Evolutionary conservation across 2,329 filamentous ascomycete genomes (phyloP), one percentile per base, ranked within the genome.

Genomic region (Ophidiomyces ophidiicola): DNA sequence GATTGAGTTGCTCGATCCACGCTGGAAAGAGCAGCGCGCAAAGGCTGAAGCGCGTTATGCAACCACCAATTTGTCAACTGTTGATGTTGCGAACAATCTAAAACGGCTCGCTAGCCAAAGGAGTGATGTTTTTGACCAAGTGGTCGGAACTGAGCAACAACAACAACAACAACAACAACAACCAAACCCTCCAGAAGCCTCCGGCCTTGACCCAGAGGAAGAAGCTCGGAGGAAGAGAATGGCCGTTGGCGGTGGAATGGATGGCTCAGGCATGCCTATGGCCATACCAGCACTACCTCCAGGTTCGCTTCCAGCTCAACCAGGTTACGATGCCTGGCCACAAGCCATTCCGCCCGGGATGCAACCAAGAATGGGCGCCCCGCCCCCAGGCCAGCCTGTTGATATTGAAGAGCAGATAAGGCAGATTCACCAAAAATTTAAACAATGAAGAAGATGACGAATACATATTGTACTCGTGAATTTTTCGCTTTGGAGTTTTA

Each of bases 11-110:
- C 73, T 94, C 43, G 88, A 96, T 57, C 88, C 88, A 0, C 76
- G 82, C 43, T 96, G 88, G 87, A 93, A 93, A 58, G 87, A 94
- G 57, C 87, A 96, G 58, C 85, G 86, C 50, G 82, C 83, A 42
- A 93, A 93, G 58, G 78, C 83, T 11, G 85, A 94, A 32, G 77
- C 82, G 8, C 80, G 88, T 46, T 84, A 81, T 47, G 76, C 83
- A 1, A 87, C 82, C 0, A 92, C 86, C 6, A 94, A 93, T 52
- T 64, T 94, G 6, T 83, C 81, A 1, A 88, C 84, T 3, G 76
- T 73, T 23, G 88, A 96, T 50, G 85, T 93, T 32, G 87, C 86
- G 36, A 87, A 85, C 58, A 94, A 96, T 57, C 72, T 96, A 46
- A 96, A 96, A 68, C 80, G 88, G n/a, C 70, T 96, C 36, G 86